Conservation (phyloP, 1,284 basidiomycete species). For the Moesziomyces sp. region DNA sequence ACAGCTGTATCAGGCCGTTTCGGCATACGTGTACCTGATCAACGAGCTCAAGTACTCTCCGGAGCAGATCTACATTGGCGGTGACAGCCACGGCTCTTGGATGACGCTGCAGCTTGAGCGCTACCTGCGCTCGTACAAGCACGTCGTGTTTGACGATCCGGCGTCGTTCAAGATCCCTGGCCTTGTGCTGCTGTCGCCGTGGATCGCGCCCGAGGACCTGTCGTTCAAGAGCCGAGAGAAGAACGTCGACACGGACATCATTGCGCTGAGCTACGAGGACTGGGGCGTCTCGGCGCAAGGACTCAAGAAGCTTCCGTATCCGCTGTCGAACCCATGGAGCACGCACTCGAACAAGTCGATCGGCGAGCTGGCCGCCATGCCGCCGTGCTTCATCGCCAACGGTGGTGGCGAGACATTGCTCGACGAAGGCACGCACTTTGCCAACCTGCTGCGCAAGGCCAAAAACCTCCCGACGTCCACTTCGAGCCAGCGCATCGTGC, state of each 20-base stretch:
- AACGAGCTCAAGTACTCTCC: constrained; percentile 57
- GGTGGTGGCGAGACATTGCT: constrained; percentile 40
- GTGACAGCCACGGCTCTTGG: constrained; percentile 62
- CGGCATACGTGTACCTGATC: constrained; percentile 58
- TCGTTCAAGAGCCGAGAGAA: constrained; percentile 45
- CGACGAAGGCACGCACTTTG: constrained; percentile 49
- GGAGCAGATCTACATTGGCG: constrained; percentile 62
- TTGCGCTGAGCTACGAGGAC: constrained; percentile 43
- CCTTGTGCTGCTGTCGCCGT: constrained; percentile 56
- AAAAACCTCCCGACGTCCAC: constrained; percentile 44
- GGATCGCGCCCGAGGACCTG: constrained; percentile 39
- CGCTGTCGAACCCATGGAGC: constrained; percentile 42
- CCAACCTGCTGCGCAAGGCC: constrained; percentile 51
- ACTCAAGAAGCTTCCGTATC: constrained; percentile 28
- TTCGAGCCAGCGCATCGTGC: constrained; percentile 27
- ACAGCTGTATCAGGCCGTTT: constrained; percentile 58
- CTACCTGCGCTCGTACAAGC: constrained; percentile 57
- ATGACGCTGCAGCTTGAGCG: constrained; percentile 58
- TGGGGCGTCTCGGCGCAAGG: constrained; percentile 54
- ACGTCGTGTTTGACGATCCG: constrained; percentile 31
- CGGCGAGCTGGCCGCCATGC: constrained; percentile 32
- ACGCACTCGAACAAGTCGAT: constrained; percentile 42
- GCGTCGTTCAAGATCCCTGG: constrained; percentile 39
- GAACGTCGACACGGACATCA: constrained; percentile 54
- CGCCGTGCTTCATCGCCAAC: constrained; percentile 45